Conservation (phyloP, 176 grass and related monocot genomes). For the Zizania latifolia region DNA sequence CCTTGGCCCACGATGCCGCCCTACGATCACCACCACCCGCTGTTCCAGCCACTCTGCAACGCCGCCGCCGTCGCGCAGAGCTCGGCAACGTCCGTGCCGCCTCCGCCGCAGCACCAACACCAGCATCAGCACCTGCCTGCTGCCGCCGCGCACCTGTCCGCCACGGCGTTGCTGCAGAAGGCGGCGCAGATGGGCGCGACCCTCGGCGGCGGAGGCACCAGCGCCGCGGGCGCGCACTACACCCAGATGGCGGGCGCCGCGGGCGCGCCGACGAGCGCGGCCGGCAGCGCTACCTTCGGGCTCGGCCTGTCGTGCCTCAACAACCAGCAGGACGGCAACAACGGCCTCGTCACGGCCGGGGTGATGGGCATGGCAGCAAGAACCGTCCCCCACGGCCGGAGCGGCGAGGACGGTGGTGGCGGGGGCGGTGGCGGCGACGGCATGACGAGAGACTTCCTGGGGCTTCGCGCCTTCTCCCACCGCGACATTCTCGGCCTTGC, state of each 20-base stretch:
- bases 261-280: neutral
- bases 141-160: constrained; percentile 67
- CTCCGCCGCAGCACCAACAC: neutral
- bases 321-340: constrained; percentile 1
- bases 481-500: constrained; percentile 66
- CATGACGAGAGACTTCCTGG: constrained; percentile 90
- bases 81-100: constrained; percentile 22
- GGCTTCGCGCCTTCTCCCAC: constrained; percentile 72
- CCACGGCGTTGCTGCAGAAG: constrained; percentile 87
- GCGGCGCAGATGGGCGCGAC: constrained; percentile 96
- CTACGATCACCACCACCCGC: constrained; percentile 28
- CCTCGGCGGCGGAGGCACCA: constrained; percentile 33
- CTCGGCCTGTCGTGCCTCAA: constrained; percentile 38
- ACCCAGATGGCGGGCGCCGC: constrained; percentile 44
- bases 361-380: constrained; percentile 18
- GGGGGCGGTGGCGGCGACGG: constrained; percentile 24
- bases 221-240: constrained; percentile 22
- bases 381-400: constrained; percentile 24
- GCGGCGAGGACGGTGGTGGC: constrained; percentile 17
- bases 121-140: neutral
- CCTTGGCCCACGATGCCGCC: constrained; percentile 28
- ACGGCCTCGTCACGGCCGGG: neutral
- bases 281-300: neutral
- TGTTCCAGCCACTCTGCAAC: constrained; percentile 34
- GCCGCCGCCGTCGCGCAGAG: constrained; percentile 8